phyloP scores from a whole-genome alignment of 495 filamentous ascomycete species.

The Rhypophila decipiens region DNA sequence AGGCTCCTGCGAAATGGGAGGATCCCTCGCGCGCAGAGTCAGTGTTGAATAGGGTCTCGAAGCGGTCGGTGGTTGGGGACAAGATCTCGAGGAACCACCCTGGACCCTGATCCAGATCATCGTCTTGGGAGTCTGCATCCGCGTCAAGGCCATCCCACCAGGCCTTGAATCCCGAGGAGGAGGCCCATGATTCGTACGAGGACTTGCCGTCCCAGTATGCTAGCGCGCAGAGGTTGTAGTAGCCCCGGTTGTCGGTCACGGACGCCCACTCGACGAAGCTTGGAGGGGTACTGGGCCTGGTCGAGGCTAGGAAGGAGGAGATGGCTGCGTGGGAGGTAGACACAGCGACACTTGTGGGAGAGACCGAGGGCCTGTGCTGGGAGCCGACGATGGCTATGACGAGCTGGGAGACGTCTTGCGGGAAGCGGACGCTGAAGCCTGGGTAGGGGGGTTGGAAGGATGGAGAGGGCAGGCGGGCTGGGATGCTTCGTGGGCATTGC shows the following conservation, averaged over 20 bases:
- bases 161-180: constrained; percentile 16
- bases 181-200: constrained; percentile 18
- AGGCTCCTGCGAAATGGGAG: constrained; percentile 18
- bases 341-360: neutral
- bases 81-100: constrained; percentile 31
- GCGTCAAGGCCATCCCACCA: constrained; percentile 23
- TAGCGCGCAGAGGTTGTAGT: constrained; percentile 20
- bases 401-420: constrained; percentile 16
- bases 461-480: constrained; percentile 4
- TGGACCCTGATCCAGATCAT: constrained; percentile 7
- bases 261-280: constrained; percentile 20
- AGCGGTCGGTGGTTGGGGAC: constrained; percentile 22
- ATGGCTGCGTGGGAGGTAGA: constrained; percentile 8
- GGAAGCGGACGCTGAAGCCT: constrained; percentile 17
- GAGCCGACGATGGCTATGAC: constrained; percentile 28
- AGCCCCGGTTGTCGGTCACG: constrained; percentile 16
- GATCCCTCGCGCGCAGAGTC: constrained; percentile 20
- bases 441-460: constrained; percentile 17
- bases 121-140: neutral
- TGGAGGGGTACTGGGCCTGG: constrained; percentile 1
- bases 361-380: constrained; percentile 9
- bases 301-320: constrained; percentile 5
- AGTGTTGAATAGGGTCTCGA: constrained; percentile 26
- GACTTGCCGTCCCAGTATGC: constrained; percentile 24
- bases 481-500: constrained; percentile 8